Conservation (phyloP, 257 asterid species). For the Capsicum pubescens region DNA sequence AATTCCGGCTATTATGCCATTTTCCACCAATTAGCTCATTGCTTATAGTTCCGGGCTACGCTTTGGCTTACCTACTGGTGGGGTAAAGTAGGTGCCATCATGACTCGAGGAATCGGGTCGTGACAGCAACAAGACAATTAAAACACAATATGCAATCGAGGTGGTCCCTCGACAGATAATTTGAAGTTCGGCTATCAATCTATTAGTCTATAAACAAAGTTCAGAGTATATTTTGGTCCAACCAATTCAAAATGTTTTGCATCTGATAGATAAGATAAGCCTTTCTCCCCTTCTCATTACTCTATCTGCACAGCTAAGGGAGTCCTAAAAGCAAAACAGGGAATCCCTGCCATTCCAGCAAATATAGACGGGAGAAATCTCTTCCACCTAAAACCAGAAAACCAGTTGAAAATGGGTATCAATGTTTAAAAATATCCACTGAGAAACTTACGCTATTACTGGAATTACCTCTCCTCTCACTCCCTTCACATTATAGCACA, state of each 20-base stretch:
- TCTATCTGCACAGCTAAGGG: conserved; percentile 6
- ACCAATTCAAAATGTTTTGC: not conserved
- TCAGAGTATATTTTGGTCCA: not conserved
- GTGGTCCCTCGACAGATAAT: conserved; percentile 8
- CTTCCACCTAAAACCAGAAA: conserved; percentile 22
- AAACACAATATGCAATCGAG: not conserved
- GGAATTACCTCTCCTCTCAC: not conserved
- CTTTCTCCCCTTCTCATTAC: conserved; percentile 1
- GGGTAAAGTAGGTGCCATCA: too few species aligned
- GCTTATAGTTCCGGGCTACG: too few species aligned
- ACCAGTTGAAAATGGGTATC: conserved; percentile 5
- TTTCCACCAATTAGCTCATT: too few species aligned
- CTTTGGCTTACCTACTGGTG: too few species aligned
- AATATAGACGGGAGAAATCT: not conserved
- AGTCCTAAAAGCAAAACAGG: not conserved
- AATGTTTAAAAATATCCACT: conserved; percentile 10
- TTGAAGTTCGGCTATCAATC: conserved; percentile 8
- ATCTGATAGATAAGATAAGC: not conserved
- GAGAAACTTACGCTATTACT: not conserved
- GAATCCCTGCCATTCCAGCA: conserved; percentile 13
- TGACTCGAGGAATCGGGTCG: too few species aligned
- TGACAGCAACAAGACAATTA: not conserved
- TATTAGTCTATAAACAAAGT: not conserved
- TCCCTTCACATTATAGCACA: not conserved
- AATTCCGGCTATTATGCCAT: too few species aligned